Evolutionary conservation across 2,329 filamentous ascomycete genomes (phyloP).

Genomic region (Colletotrichum aenigma): DNA sequence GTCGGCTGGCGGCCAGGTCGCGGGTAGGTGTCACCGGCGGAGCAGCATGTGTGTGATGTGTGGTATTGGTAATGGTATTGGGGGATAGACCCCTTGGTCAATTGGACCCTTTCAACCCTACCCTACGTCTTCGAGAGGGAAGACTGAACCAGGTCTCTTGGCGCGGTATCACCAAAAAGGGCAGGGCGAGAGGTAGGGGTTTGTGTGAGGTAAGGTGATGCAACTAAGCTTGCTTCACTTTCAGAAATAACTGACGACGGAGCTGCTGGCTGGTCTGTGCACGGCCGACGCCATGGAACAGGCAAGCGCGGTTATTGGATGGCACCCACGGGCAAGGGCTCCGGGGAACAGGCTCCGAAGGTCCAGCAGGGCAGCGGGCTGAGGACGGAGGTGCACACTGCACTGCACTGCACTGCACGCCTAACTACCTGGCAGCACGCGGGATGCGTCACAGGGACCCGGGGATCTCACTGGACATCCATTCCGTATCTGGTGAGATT

Average conservation of each 20-base stretch:
- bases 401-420: background rate
- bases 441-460: background rate
- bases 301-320: background rate
- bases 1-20: conserved; percentile 12
- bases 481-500: background rate
- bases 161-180: background rate
- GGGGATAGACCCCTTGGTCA: background rate
- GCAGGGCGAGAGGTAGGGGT: background rate
- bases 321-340: background rate
- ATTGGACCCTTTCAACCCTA: background rate
- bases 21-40: conserved; percentile 1
- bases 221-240: background rate
- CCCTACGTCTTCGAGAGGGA: conserved; percentile 1
- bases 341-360: conserved; percentile 5
- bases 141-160: background rate
- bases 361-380: background rate
- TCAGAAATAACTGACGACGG: conserved; percentile 6
- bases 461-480: background rate
- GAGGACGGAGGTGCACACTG: background rate
- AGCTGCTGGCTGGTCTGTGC: conserved; percentile 8
- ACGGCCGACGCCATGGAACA: background rate
- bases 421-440: background rate
- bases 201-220: conserved; percentile 3
- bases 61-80: background rate
- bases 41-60: background rate